Conservation (phyloP, 2,329 filamentous ascomycete genomes). For the Pezicula rhizophila region DNA sequence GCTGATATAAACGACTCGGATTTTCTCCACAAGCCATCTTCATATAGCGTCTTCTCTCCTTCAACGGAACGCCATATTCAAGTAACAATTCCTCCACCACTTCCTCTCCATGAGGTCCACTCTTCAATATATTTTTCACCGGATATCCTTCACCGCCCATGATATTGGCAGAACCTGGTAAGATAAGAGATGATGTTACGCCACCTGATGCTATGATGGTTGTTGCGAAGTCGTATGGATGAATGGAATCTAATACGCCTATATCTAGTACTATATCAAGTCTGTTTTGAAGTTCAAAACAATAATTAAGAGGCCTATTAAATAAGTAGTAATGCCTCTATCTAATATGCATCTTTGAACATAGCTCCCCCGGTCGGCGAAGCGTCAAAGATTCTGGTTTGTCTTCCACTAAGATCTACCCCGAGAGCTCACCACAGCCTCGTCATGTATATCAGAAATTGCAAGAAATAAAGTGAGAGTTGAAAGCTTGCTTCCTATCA, state of each 20-base stretch:
- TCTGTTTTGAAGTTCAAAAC: no score
- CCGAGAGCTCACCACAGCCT: no score
- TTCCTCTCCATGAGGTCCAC: constrained; percentile 30
- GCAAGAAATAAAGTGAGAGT: no score
- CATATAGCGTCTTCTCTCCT: constrained; percentile 32
- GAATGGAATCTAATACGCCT: constrained; percentile 34
- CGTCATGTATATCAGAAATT: no score
- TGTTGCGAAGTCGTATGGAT: constrained; percentile 34
- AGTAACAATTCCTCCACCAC: constrained; percentile 37
- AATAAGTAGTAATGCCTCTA: no score
- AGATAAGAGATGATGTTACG: constrained; percentile 38
- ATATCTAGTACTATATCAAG: no score
- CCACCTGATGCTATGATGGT: constrained; percentile 36
- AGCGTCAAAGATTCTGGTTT: no score
- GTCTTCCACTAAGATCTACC: no score
- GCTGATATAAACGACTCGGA: constrained; percentile 31
- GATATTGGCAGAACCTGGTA: constrained; percentile 38
- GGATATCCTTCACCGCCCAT: constrained; percentile 38
- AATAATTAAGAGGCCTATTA: no score
- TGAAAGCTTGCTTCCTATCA: no score
- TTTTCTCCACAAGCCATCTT: constrained; percentile 44
- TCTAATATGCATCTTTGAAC: no score
- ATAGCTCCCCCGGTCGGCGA: no score
- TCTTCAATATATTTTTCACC: constrained; percentile 33
- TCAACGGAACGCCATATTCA: constrained; percentile 30